phyloP scores from a whole-genome alignment of 768 basidiomycete genomes.

The Collybiopsis luxurians region DNA sequence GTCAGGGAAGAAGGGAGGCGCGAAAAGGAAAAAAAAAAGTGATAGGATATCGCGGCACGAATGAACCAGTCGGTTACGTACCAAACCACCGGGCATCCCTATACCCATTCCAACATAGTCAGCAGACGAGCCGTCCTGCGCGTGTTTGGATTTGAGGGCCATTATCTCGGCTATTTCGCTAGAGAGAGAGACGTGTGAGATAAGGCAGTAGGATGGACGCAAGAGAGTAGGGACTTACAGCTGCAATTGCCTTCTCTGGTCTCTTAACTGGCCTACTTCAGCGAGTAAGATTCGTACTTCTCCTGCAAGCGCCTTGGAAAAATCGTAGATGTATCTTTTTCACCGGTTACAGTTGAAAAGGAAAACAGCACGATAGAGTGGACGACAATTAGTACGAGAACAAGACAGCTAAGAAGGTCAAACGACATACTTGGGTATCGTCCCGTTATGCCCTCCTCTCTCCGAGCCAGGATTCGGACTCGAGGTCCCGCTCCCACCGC shows the following conservation, averaged over 20 bases:
- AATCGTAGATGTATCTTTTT: constrained; percentile 51
- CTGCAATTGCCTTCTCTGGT: constrained; percentile 55
- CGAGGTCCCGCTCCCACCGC: no score
- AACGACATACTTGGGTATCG: not conserved
- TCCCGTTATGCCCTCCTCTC: not conserved
- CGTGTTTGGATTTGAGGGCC: constrained; percentile 56
- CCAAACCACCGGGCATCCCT: constrained; percentile 26
- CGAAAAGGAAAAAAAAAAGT: not conserved
- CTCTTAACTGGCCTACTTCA: constrained; percentile 59
- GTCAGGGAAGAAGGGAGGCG: not conserved
- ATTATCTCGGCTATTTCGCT: constrained; percentile 63
- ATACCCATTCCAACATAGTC: constrained; percentile 50
- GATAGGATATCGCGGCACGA: not conserved
- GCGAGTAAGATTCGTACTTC: constrained; percentile 62
- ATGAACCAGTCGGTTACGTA: constrained; percentile 17
- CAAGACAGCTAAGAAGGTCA: no score
- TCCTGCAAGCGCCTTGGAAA: constrained; percentile 58
- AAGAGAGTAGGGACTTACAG: constrained; percentile 34
- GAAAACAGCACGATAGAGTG: not conserved
- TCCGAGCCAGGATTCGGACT: no score
- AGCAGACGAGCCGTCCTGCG: constrained; percentile 42
- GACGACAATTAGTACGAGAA: no score
- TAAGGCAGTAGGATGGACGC: not conserved
- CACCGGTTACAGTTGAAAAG: constrained; percentile 20
- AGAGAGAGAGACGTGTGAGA: not conserved